Evolutionary conservation across 2,329 filamentous ascomycete genomes (phyloP).

Genomic region (Epichloe glyceriae): DNA sequence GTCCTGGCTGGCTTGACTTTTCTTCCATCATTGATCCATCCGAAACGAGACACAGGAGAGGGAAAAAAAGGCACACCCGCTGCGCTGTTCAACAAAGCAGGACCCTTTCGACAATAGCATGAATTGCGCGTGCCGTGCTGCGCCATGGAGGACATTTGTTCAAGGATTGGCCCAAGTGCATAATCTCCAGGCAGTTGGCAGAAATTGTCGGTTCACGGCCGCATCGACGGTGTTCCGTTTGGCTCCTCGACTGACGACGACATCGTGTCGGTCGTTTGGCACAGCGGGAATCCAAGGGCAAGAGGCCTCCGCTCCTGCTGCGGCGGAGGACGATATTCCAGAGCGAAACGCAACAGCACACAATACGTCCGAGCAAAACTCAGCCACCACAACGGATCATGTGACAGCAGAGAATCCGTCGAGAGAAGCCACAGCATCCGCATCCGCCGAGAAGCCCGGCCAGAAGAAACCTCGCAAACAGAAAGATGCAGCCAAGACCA

Average conservation of each 20-base stretch:
- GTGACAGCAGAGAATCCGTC: no score
- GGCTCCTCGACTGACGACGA: neutral
- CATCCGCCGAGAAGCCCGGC: neutral
- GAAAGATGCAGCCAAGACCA: neutral
- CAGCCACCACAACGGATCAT: neutral
- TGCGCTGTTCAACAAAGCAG: neutral
- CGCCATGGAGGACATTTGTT: conserved; percentile 34
- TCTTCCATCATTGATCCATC: neutral
- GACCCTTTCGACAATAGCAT: conserved; percentile 16
- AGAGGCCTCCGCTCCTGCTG: neutral
- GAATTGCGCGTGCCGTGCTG: conserved; percentile 34
- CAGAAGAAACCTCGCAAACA: neutral
- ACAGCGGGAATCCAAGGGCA: neutral
- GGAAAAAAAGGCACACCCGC: neutral
- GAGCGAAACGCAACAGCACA: neutral
- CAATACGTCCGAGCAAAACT: neutral
- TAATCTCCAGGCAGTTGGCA: conserved; percentile 12
- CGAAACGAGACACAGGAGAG: neutral
- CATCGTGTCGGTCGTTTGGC: neutral
- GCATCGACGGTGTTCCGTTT: neutral
- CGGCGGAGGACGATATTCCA: neutral
- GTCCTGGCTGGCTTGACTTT: neutral
- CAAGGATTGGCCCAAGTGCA: conserved; percentile 31
- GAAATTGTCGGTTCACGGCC: neutral
- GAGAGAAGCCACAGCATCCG: neutral